Evolutionary conservation across 257 asterid genomes (phyloP).

Genomic region (Salvia miltiorrhiza): DNA sequence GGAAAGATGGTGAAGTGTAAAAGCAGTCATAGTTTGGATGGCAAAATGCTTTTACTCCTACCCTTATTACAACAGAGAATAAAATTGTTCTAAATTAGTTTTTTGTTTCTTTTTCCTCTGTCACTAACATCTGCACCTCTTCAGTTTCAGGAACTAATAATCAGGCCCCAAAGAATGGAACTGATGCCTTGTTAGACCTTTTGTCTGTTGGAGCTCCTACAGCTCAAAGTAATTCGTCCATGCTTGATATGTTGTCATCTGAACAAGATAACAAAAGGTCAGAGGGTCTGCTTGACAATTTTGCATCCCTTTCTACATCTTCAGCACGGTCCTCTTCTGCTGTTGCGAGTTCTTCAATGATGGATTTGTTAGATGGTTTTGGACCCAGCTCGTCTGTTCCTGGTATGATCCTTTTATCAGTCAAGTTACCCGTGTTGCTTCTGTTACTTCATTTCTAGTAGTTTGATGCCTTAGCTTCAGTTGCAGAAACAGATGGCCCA

Average conservation of each 20-base stretch:
- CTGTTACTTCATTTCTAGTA: conserved; percentile 13
- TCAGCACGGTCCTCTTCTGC: conserved; percentile 41
- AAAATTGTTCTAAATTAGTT: conserved; percentile 13
- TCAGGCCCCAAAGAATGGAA: conserved; percentile 55
- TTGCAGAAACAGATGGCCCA: conserved; percentile 61
- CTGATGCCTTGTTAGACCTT: conserved; percentile 77
- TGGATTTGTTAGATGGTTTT: conserved; percentile 83
- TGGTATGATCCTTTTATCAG: conserved; percentile 41
- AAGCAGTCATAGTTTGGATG: neutral
- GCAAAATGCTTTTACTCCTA: neutral
- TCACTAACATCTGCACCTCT: conserved; percentile 13
- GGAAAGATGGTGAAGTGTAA: neutral
- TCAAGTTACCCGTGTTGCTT: conserved; percentile 14
- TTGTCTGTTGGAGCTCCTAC: conserved; percentile 83
- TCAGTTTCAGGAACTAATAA: conserved; percentile 52
- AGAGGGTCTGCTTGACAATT: conserved; percentile 42
- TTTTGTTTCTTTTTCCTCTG: neutral
- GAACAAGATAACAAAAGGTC: conserved; percentile 48
- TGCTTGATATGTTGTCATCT: conserved; percentile 47
- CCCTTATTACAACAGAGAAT: neutral
- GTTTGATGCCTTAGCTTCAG: conserved; percentile 22
- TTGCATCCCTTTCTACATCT: conserved; percentile 55
- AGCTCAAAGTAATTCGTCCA: conserved; percentile 51
- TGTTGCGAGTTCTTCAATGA: conserved; percentile 64
- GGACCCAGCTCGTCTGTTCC: conserved; percentile 50